A percentile compares a stretch with the other conserved stretches of the same genome.
Evolutionary conservation across 441 rosid species (phyloP).

Genomic region (Euphorbia schlechtendalii): DNA sequence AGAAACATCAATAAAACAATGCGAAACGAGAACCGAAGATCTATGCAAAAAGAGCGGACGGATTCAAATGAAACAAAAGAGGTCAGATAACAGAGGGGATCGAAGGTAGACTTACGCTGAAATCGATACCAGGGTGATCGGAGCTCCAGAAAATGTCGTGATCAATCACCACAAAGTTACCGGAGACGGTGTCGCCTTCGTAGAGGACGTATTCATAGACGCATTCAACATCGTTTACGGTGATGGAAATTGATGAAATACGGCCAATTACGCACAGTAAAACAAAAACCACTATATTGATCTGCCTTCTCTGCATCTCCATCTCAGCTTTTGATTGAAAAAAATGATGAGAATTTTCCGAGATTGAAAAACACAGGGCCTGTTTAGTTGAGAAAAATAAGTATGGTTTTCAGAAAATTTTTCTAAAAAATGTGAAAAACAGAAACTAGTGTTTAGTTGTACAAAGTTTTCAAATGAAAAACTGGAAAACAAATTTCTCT

Average conservation of each 20-base stretch:
- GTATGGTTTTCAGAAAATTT: too few species aligned
- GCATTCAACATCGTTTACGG: slow-evolving; percentile 87
- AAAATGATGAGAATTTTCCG: not conserved
- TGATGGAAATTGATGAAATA: slow-evolving; percentile 70
- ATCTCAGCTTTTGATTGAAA: not conserved
- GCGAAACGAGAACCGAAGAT: not conserved
- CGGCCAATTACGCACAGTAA: slow-evolving; percentile 34
- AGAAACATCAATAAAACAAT: not conserved
- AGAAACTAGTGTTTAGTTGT: too few species aligned
- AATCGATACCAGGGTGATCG: slow-evolving; percentile 94
- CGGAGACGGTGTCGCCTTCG: slow-evolving; percentile 85
- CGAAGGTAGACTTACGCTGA: slow-evolving; percentile 42
- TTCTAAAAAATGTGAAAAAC: too few species aligned
- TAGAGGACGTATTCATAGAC: slow-evolving; percentile 88
- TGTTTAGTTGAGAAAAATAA: too few species aligned
- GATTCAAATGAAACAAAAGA: not conserved
- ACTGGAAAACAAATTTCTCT: too few species aligned
- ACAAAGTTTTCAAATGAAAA: too few species aligned
- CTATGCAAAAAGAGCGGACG: not conserved
- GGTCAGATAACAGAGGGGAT: not conserved
- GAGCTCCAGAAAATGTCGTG: slow-evolving; percentile 95
- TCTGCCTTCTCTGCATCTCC: slow-evolving; percentile 34
- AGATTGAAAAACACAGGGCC: not conserved
- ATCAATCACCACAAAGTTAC: slow-evolving; percentile 93
- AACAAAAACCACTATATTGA: slow-evolving; percentile 20